Evolutionary conservation across 1,139 yeast species (phyloP).

Genomic region (Geotrichum klebahnii): DNA sequence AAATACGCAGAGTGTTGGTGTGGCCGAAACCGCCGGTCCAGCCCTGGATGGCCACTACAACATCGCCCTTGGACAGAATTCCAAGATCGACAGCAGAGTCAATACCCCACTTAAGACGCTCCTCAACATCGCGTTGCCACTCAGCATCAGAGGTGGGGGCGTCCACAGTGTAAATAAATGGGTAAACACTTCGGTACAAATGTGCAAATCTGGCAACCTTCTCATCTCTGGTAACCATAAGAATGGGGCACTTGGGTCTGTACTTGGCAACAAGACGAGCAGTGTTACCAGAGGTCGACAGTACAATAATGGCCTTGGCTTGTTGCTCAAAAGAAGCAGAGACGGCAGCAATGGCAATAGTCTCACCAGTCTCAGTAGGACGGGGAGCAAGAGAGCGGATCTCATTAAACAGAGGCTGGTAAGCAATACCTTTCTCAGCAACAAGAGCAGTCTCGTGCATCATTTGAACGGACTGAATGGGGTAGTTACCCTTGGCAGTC

Average conservation of each 20-base stretch:
- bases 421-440: conserved; percentile 96
- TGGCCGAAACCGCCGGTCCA: conserved; percentile 99
- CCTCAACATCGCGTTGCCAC: conserved; percentile 97
- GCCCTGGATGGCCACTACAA: conserved; percentile 94
- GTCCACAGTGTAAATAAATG: conserved; percentile 73
- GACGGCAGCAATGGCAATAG: conserved; percentile 96
- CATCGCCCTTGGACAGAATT: conserved; percentile 80
- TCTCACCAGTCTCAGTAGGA: conserved; percentile 93
- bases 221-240: conserved; percentile 96
- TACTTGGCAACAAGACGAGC: conserved; percentile 96
- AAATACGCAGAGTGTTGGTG: conserved; percentile 89
- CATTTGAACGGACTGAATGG: conserved; percentile 94
- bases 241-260: conserved; percentile 95
- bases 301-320: conserved; percentile 94
- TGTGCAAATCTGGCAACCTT: conserved; percentile 92
- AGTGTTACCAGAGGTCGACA: conserved; percentile 91
- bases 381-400: conserved; percentile 77
- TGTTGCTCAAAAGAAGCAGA: conserved; percentile 93
- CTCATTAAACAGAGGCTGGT: conserved; percentile 82
- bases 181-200: conserved; percentile 97
- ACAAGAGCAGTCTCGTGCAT: conserved; percentile 96
- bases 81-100: conserved; percentile 85
- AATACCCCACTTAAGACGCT: conserved; percentile 91
- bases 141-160: conserved; percentile 53
- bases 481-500: conserved; percentile 99